Conservation (phyloP, 345 rosid genomes). For the Linum trigynum region DNA sequence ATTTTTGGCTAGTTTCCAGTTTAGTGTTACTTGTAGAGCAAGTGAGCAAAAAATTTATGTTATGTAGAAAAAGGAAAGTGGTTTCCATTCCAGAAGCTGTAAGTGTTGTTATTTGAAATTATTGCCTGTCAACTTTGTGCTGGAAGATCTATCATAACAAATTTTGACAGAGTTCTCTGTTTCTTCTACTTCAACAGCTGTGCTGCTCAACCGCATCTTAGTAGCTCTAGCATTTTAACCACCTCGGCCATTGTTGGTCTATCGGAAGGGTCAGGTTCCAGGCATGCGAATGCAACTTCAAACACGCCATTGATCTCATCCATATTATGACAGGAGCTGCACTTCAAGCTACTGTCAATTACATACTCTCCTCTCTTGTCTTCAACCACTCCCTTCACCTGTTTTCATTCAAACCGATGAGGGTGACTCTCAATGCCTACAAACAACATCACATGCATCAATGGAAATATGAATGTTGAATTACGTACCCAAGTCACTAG, state of each 20-base stretch:
- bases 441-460: not conserved
- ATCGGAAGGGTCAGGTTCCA: slow-evolving; percentile 62
- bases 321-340: slow-evolving; percentile 18
- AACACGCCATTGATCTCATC: slow-evolving; percentile 51
- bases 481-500: slow-evolving; percentile 74
- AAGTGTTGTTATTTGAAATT: too few species aligned
- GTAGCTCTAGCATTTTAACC: slow-evolving; percentile 71
- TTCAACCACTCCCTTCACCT: slow-evolving; percentile 67
- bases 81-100: too few species aligned
- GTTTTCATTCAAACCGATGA: slow-evolving; percentile 12
- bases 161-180: too few species aligned
- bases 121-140: too few species aligned
- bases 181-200: not conserved
- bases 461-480: not conserved
- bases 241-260: slow-evolving; percentile 85
- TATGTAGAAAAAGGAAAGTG: too few species aligned
- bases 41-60: too few species aligned
- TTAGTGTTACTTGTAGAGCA: too few species aligned
- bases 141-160: too few species aligned
- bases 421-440: not conserved
- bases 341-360: slow-evolving; percentile 46
- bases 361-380: slow-evolving; percentile 56
- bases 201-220: not conserved
- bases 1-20: too few species aligned
- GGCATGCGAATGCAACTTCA: slow-evolving; percentile 58